Base-by-base conservation (phyloP, 2,329 filamentous ascomycete species). In the Chaetothyriales sp. region DNA sequence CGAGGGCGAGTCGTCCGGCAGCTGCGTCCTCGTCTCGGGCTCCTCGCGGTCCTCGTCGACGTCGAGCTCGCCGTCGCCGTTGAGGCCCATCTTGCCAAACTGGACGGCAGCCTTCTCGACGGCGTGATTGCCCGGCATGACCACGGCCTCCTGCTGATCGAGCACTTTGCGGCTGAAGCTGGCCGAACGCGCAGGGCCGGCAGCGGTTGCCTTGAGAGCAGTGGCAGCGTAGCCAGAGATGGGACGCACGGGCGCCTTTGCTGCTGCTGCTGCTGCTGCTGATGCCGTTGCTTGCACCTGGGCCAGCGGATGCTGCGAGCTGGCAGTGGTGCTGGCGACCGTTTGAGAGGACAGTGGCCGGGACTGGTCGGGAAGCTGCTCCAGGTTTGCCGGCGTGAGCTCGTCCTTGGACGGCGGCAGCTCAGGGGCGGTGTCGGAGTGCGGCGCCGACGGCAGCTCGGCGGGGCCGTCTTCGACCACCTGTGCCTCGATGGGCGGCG, bases 41-140 rank as follows among this genome's bases (percentile, higher is more conserved):
- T 97, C 89, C 71, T 98, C 92, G 56, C 89, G 82, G 64, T 95
- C 89, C 58, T 90, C 89, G 64, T 97, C 92, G 57, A 95, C 86
- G 63, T 95, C 89, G 25, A 74, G 67, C 50, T 89, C 85, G 47
- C 89, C 85, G 55, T 79, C 78, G 50, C 83, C 89, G 65, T 86
- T 89, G 63, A 98, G 70, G 64, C 85, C 94, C 75, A 98, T 87
- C 67, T 89, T 94, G 57, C 92, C 92, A 67, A 98, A 98, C 66
- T 97, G 90, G 47, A 98, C 89, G 48, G 89, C 86, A 59, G 90
- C 81, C 62, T 89, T 83, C 66, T 97, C 90, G 25, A 98, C 85
- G 50, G 92, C 89, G 60, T 92, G 89, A 73, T 95, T 95, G 54
- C 87, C 89, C 46, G 92, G 92, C 90, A 98, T 95, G 58, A 95